These are phyloP conservation scores for Umbilicus rupestris DNA, from an alignment of 164 flowering plant species.

Conservation along the genomic window DNA sequence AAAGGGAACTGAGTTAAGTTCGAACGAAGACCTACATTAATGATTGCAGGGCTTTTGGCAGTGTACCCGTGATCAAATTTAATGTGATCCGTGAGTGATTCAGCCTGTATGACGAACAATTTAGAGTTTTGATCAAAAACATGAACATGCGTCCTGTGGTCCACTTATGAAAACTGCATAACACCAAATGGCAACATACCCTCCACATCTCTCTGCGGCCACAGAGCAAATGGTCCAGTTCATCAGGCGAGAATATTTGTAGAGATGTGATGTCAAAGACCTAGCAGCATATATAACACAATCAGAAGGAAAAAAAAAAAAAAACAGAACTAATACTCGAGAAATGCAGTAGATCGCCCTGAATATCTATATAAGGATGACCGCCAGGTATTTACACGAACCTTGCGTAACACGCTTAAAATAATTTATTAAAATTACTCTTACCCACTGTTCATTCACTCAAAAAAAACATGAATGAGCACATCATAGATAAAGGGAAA, in stretches of 20 bases:
- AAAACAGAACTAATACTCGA: background rate
- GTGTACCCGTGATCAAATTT: constrained; percentile 98
- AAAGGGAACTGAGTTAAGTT: too few relatives aligned
- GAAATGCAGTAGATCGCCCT: background rate
- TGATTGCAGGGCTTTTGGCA: constrained; percentile 84
- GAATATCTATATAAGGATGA: too few relatives aligned
- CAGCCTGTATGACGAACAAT: constrained; percentile 53
- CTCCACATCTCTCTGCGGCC: constrained; percentile 96
- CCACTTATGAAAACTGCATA: background rate
- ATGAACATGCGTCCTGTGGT: too few relatives aligned
- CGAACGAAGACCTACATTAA: constrained; percentile 40
- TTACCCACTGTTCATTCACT: too few relatives aligned
- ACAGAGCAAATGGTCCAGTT: constrained; percentile 86
- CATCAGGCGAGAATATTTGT: constrained; percentile 82
- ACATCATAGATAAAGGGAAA: too few relatives aligned
- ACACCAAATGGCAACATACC: constrained; percentile 31
- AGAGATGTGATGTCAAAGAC: constrained; percentile 84
- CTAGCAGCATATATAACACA: constrained; percentile 22
- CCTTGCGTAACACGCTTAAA: too few relatives aligned
- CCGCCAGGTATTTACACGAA: too few relatives aligned
- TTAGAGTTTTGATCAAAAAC: background rate
- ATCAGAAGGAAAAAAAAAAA: background rate
- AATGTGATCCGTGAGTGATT: constrained; percentile 78
- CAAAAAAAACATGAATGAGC: too few relatives aligned
- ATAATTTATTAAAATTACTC: too few relatives aligned